Base-by-base conservation (phyloP, 2,329 filamentous ascomycete species). In the Didymella exigua region DNA sequence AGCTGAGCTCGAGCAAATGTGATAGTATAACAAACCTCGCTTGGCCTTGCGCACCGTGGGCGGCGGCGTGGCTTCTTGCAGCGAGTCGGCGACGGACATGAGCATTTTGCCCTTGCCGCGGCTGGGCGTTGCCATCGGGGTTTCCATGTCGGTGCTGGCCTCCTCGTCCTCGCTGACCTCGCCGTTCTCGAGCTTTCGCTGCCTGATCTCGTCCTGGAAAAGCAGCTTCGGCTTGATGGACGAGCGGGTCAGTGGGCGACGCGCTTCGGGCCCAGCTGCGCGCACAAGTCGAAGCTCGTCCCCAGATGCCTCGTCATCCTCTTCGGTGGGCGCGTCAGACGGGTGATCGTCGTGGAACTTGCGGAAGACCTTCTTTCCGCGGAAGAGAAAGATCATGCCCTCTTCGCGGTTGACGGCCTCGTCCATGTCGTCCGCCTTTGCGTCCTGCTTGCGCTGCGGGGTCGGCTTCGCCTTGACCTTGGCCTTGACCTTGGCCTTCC, bases 281-380 rank as follows among this genome's bases (percentile, higher is more conserved):
- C 62, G 65, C 21, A 56, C 57, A 40, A 75, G 67, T 57, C 67
- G 63, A 24, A 78, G 75, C 13, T 79, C 73, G 59, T 79, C 77
- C 54, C 59, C 63, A 19, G 71, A 73, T 14, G 73, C 68, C 3
- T 59, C 57, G 2, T 50, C 56, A 0, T 70, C 66, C 8, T 74
- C 66, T 13, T 72, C 67, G 2, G 70, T 66, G 10, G 71, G 74
- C 21, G 70, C 72, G 38, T 76, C 76, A 11, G 66, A 60, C 4
- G 60, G 57, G 10, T 67, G 68, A 4, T 72, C 70, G 34, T 80
- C 76, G 21, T 77, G 74, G 63, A 88, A 91, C 68, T 87, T 89
- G 73, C 87, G 86, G 77, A 91, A 91, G 52, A 90, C 80, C 71
- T 86, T 90, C 79, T 89, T 91, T 71, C 90, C 90, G 66, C 90